Conservation (phyloP, 768 basidiomycete genomes). For the Suillus americanus region DNA sequence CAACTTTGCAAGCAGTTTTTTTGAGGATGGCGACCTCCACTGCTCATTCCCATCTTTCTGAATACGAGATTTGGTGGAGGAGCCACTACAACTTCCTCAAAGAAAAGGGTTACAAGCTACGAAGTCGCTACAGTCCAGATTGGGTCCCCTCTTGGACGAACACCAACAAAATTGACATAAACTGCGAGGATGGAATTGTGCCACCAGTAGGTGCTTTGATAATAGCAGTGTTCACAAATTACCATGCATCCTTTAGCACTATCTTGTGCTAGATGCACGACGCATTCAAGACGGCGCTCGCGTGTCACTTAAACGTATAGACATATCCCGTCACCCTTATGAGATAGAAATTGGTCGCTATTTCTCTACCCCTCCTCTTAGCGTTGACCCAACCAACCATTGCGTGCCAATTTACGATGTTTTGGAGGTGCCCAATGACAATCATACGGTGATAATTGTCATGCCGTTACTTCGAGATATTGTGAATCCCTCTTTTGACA, state of each 20-base stretch:
- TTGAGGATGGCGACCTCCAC: not conserved
- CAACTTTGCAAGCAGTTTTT: not conserved
- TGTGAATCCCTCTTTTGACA: constrained; percentile 18
- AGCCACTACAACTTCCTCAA: constrained; percentile 9
- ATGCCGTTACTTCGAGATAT: constrained; percentile 22
- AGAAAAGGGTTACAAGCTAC: constrained; percentile 16
- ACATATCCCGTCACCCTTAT: constrained; percentile 9
- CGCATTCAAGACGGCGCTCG: constrained; percentile 20
- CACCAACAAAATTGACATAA: not conserved
- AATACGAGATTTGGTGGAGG: constrained; percentile 4
- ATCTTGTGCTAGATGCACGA: constrained; percentile 24
- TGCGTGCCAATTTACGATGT: constrained; percentile 24
- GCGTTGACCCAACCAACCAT: constrained; percentile 16
- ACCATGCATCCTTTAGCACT: not conserved
- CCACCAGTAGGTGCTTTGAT: not conserved
- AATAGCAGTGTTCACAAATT: no score
- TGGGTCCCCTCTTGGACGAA: constrained; percentile 24
- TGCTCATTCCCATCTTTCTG: not conserved
- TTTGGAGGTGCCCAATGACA: not conserved
- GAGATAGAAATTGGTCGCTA: constrained; percentile 18
- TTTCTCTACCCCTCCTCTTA: constrained; percentile 8
- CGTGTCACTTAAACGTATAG: constrained; percentile 29
- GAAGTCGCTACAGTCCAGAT: constrained; percentile 16
- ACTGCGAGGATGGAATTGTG: not conserved
- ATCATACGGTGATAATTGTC: constrained; percentile 16